Percentiles rank a stretch among this genome's conserved stretches.
Conservation (phyloP, 2,329 filamentous ascomycete species). For the Emydomyces testavorans region DNA sequence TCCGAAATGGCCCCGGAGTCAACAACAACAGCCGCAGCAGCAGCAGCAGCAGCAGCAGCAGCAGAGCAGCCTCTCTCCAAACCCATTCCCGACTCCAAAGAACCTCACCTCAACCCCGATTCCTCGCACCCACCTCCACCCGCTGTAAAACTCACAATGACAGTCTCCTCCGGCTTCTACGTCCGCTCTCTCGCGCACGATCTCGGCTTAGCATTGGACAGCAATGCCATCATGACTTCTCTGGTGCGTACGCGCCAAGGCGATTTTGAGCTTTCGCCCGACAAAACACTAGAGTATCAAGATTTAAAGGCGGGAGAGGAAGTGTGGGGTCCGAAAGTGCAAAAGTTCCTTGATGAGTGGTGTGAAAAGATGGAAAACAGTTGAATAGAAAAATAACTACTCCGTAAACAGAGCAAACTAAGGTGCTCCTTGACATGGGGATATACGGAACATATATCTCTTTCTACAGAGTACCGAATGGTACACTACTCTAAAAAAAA, state of each 20-base stretch:
- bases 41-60: neutral
- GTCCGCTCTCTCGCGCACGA: slow-evolving; percentile 90
- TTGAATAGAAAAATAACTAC: no score
- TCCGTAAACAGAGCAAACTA: no score
- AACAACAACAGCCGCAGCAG: neutral
- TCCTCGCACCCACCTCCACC: slow-evolving; percentile 38
- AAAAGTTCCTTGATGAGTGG: slow-evolving; percentile 45
- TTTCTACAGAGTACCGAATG: no score
- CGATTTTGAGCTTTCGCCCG: slow-evolving; percentile 57
- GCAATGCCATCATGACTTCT: slow-evolving; percentile 74
- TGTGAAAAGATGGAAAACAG: slow-evolving; percentile 28
- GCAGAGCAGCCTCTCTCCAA: neutral
- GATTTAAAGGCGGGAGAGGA: slow-evolving; percentile 66
- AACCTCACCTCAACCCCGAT: neutral
- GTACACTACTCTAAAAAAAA: no score
- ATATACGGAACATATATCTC: no score
- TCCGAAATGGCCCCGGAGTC: neutral
- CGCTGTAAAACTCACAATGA: slow-evolving; percentile 75
- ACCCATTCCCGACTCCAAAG: neutral
- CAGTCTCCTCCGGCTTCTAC: slow-evolving; percentile 91
- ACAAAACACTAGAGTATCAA: slow-evolving; percentile 65
- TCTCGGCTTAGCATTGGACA: slow-evolving; percentile 68
- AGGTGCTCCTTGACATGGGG: neutral
- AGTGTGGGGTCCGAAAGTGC: slow-evolving; percentile 69
- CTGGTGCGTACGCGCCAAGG: slow-evolving; percentile 71